Evolutionary conservation across 2,329 filamentous ascomycete genomes (phyloP).

Genomic region (Fusarium tupiense): DNA sequence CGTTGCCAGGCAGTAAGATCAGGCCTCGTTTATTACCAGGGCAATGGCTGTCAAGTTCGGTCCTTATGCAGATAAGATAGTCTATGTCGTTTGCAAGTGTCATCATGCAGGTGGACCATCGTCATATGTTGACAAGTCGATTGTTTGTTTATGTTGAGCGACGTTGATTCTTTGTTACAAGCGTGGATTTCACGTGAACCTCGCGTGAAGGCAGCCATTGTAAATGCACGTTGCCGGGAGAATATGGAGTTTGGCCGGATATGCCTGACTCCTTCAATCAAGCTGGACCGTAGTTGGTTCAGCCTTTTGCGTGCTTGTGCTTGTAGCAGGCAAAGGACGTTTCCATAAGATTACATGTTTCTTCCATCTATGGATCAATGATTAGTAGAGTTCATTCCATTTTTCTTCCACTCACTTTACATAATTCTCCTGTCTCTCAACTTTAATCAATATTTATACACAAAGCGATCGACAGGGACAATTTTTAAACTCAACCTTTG

Average conservation of each 20-base stretch:
- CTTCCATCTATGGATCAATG: not conserved
- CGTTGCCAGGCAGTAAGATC: not conserved
- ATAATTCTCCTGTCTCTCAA: not conserved
- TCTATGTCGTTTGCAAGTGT: too few species aligned
- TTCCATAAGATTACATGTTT: not conserved
- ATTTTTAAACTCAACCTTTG: constrained; percentile 14
- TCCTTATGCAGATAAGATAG: not conserved
- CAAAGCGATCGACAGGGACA: constrained; percentile 12
- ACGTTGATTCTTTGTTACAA: not conserved
- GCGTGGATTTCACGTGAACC: not conserved
- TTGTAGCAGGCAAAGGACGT: not conserved
- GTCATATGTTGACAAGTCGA: not conserved
- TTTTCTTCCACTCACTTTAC: not conserved
- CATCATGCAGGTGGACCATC: not conserved
- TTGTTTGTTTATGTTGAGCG: not conserved
- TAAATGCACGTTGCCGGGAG: not conserved
- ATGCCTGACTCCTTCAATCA: not conserved
- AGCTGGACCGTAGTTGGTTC: not conserved
- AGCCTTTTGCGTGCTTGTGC: not conserved
- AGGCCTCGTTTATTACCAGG: not conserved
- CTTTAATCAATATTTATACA: not conserved
- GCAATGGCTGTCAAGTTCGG: not conserved
- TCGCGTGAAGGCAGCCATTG: not conserved
- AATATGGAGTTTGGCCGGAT: not conserved
- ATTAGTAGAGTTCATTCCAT: not conserved